A percentile compares a stretch with the other conserved stretches of the same genome.
phyloP scores from a whole-genome alignment of 2,329 filamentous ascomycete genomes.

The Fusarium ramigenum region DNA sequence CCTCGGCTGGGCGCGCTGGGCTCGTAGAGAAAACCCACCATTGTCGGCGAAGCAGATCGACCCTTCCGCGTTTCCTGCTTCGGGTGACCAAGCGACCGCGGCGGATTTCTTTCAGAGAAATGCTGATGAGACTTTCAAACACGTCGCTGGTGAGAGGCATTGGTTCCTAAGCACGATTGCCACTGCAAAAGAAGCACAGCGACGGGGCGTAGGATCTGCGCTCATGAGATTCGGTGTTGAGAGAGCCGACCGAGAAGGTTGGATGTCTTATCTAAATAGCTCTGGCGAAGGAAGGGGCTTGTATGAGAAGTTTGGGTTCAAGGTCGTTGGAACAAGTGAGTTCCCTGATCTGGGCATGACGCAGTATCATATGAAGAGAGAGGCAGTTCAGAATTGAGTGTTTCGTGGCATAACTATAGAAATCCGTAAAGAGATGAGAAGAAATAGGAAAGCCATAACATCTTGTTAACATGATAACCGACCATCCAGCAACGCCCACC shows the following conservation, averaged over 20 bases:
- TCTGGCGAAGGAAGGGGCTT: conserved; percentile 39
- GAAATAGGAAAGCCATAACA: conserved; percentile 24
- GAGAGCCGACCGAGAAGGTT: conserved; percentile 43
- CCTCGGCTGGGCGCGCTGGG: conserved; percentile 50
- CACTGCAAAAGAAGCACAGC: conserved; percentile 45
- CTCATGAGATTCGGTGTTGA: conserved; percentile 48
- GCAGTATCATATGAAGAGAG: conserved; percentile 47
- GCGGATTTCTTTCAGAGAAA: conserved; percentile 53
- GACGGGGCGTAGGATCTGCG: conserved; percentile 46
- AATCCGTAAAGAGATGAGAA: conserved; percentile 23
- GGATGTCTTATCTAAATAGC: conserved; percentile 43
- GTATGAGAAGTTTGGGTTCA: conserved; percentile 46
- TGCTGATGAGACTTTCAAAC: conserved; percentile 27
- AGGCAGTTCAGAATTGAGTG: conserved; percentile 6
- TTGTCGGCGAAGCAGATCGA: conserved; percentile 36
- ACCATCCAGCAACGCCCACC: conserved; percentile 34
- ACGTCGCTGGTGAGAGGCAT: conserved; percentile 40
- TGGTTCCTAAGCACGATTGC: conserved; percentile 50
- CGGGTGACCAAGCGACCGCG: conserved; percentile 47
- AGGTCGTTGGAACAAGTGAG: conserved; percentile 30
- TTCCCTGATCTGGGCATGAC: conserved; percentile 34
- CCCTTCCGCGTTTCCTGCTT: conserved; percentile 36
- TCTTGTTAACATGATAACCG: conserved; percentile 24
- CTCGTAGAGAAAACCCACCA: conserved; percentile 38
- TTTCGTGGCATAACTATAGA: conserved; percentile 16